Evolutionary conservation across 2,329 filamentous ascomycete species (phyloP), one percentile per base, ranked within the genome.

Genomic region (Drechmeria coniospora): DNA sequence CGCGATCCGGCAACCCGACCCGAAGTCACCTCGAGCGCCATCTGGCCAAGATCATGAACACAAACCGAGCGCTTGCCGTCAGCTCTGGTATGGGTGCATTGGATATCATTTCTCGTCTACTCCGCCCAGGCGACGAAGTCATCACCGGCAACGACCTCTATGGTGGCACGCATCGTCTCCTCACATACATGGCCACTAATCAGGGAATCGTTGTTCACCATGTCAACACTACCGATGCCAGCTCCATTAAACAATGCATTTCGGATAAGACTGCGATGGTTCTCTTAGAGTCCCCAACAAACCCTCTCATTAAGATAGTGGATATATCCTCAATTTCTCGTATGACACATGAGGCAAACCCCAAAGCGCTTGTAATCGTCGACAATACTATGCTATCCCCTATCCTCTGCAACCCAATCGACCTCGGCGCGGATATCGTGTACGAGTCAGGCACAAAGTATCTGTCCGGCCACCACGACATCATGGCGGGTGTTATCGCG

Each of bases 321-420:
- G 90, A 98, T 50, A 79, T 98, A 33, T 68, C 77, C 4, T 65
- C 73, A 14, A 92, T 98, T 41, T 74, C 90, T 10, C 63, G 66
- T 21, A 59, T 77, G 13, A 71, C 79, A 1, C 90, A 95, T 51
- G 72, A 76, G 21, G 70, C 69, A 27, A 93, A 90, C 52, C 62
- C 77, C 6, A 71, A 70, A 36, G 79, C 82, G 15, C 61, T 95
- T 22, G 84, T 98, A 11, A 74, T 86, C 2, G 90, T 95, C 15
- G 90, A 98, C 57, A 98, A 98, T 61, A 98, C 90, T 32, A 98
- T 98, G 90, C 75, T 98, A 39, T 94, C 86, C 2, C 90, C 90
- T 8, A 77, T 94, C 62, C 74, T 98, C 6, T 77, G 77, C 46
- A 95, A 93, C 57, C 90, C 90, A 5, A 71, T 98, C 12, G 87